These are phyloP conservation scores for Ensete glaucum DNA, from an alignment of 176 grass and related monocot genomes.

Conservation along the genomic window DNA sequence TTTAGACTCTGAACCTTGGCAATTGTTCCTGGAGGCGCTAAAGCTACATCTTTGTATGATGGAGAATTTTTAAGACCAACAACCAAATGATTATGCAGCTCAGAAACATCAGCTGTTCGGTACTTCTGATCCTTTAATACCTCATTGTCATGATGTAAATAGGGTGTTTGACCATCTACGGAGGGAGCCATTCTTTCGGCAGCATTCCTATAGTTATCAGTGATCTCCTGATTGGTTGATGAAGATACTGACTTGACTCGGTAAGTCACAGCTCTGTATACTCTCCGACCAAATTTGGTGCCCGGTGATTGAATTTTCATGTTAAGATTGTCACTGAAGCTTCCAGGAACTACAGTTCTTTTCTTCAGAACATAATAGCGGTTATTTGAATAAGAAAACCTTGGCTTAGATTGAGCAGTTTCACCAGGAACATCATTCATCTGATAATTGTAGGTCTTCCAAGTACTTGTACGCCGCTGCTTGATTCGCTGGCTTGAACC, in stretches of 20 bases:
- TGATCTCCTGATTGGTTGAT: conserved; percentile 24
- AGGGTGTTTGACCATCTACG: conserved; percentile 30
- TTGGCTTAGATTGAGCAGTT: conserved; percentile 57
- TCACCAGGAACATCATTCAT: conserved; percentile 42
- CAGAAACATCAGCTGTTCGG: conserved; percentile 21
- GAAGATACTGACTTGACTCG: conserved; percentile 63
- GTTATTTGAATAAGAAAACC: conserved; percentile 66
- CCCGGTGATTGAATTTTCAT: conserved; percentile 71
- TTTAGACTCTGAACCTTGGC: conserved; percentile 63
- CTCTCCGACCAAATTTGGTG: conserved; percentile 75
- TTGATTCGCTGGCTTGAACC: conserved; percentile 68
- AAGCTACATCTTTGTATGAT: conserved; percentile 98
- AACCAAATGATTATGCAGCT: conserved; percentile 43
- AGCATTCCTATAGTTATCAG: conserved; percentile 33
- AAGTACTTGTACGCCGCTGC: conserved; percentile 36
- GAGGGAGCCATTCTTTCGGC: conserved; percentile 33
- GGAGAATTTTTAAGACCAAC: conserved; percentile 48
- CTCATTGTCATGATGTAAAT: conserved; percentile 29
- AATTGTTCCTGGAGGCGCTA: conserved; percentile 94
- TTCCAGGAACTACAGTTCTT: conserved; percentile 65
- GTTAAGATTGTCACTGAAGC: conserved; percentile 59
- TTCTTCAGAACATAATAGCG: conserved; percentile 89
- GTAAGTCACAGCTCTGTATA: conserved; percentile 79
- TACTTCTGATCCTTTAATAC: neutral
- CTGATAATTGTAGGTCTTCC: conserved; percentile 41